Evolutionary conservation across 208 protist species (phyloP).

Genomic region (Leishmania gerbilli): DNA sequence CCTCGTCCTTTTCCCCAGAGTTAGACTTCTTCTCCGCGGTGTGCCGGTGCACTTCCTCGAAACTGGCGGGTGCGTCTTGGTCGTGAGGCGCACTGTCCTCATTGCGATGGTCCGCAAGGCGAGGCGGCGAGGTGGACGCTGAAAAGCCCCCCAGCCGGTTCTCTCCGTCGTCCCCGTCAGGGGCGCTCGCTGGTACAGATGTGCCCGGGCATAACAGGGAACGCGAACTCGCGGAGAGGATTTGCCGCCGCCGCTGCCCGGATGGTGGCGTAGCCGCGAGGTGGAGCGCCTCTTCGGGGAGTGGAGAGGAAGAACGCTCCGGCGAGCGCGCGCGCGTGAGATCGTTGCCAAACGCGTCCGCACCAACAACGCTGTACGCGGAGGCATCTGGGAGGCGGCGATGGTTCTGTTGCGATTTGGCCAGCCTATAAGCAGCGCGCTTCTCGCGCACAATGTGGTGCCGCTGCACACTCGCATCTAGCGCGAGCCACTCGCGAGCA

Average conservation of each 20-base stretch:
- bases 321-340: not conserved
- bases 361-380: not conserved
- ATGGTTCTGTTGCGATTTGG: not conserved
- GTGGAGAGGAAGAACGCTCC: not conserved
- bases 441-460: conserved; percentile 19
- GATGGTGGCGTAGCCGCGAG: not conserved
- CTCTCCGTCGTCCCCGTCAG: not conserved
- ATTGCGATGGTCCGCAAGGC: not conserved
- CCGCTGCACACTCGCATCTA: conserved; percentile 17
- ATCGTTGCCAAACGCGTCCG: not conserved
- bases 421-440: conserved; percentile 2
- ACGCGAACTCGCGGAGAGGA: conserved; percentile 1
- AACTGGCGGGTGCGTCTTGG: not conserved
- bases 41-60: not conserved
- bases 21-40: not conserved
- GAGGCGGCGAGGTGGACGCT: not conserved
- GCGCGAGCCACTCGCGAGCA: conserved; percentile 14
- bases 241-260: not conserved
- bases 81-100: not conserved
- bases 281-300: not conserved
- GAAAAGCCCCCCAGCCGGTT: not conserved
- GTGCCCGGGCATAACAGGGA: conserved; percentile 8
- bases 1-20: not conserved
- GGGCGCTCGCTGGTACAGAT: not conserved
- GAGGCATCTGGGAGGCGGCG: not conserved